Percentiles rank a stretch among this genome's conserved stretches.
phyloP scores from a whole-genome alignment of 2,329 filamentous ascomycete genomes.

The Trichoderma sp. region DNA sequence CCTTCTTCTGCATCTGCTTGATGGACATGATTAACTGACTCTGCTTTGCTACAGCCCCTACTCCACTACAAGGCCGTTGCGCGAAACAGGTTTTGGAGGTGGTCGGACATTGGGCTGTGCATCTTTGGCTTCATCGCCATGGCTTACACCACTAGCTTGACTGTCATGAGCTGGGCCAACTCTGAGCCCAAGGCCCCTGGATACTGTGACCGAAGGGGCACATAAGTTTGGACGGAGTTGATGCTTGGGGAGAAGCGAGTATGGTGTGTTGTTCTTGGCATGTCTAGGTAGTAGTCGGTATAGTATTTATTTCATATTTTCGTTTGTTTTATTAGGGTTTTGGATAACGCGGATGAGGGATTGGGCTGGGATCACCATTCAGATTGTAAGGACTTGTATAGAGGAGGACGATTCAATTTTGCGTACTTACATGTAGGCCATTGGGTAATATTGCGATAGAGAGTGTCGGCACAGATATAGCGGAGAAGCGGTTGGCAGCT shows the following conservation, averaged over 20 bases:
- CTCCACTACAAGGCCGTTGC: constrained; percentile 84
- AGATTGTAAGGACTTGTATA: constrained; percentile 19
- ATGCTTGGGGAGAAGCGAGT: not conserved
- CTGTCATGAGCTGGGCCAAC: constrained; percentile 79
- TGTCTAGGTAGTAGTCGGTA: not conserved
- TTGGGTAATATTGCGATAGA: constrained; percentile 14
- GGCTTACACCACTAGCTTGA: constrained; percentile 86
- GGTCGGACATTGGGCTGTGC: constrained; percentile 71
- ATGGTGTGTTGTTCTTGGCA: not conserved
- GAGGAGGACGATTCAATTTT: constrained; percentile 13
- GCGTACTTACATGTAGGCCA: not conserved
- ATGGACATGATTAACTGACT: constrained; percentile 31
- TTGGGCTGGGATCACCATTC: not conserved
- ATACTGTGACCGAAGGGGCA: constrained; percentile 49
- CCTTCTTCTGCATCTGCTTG: not conserved
- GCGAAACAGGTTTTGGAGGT: constrained; percentile 61
- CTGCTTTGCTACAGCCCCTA: constrained; percentile 62
- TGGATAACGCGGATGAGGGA: not conserved
- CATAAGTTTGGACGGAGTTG: not conserved
- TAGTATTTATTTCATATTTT: not conserved
- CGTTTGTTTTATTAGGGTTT: not conserved
- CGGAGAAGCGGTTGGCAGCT: not conserved
- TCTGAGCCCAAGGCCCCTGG: constrained; percentile 49
- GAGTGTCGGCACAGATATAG: not conserved
- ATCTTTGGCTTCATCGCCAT: constrained; percentile 83